Base-by-base conservation (phyloP, 306 rosid species). In the Cucumis cinereus region DNA sequence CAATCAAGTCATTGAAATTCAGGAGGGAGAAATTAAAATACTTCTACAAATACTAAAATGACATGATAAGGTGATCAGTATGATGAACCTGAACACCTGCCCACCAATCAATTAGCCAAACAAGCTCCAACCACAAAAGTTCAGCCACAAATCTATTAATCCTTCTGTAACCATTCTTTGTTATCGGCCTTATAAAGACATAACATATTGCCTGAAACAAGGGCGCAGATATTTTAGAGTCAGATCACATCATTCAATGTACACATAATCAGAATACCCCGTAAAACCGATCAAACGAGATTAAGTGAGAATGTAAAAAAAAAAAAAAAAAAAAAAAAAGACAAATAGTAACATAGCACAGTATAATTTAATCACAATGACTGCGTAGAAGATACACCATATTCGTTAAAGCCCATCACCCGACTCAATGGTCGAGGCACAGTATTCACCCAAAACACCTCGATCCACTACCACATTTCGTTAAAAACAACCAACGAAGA, bases 71-170 rank as follows among this genome's bases (percentile, higher is more conserved):
- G 36, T 28, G 41, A 50, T 40, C 54, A 15, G 22, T 52, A 19
- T 23, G 35, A 19, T 38, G 50, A 15, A 77, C 74, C 74, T 64
- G 52, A 64, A 77, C 80, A 49, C 74, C 80, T 19, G 80, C 80
- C 80, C 80, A 77, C 80, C 80, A 77, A 64, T 77, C 80, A 26
- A 77, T 74, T 49, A 77, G 3, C 80, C 80, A 77, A 43, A 77
- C 54, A 77, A 77, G 80, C 64, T 77, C 80, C 74, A 77, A 49
- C 80, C 80, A 77, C 23, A 77, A 52, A 10, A 77, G 28, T 62
- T 77, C 80, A 12, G 80, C 80, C 26, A 77, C 80, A 52, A 47
- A 40, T 64, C 80, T 49, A 36, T 77, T 77, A 49, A 77, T 77
- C 50, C 74, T 77, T 77, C 80, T 33, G 74, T 50, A 77, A 22